These are phyloP conservation scores for Saccharomyces mikatae DNA, from an alignment of 805 yeast species.

Conservation along the genomic window DNA sequence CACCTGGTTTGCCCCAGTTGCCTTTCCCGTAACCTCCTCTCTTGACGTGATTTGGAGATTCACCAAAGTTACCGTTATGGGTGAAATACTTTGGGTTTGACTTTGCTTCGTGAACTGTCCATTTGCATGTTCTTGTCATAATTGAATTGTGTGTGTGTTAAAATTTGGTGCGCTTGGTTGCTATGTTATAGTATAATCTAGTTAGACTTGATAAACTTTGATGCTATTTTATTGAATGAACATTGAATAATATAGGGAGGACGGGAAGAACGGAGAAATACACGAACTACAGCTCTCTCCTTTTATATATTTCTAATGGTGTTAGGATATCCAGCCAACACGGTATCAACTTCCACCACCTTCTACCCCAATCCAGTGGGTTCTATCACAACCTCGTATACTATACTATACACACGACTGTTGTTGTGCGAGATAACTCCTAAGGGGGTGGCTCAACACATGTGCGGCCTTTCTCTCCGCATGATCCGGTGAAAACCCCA, in stretches of 20 bases:
- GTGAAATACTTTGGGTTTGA: conserved; percentile 67
- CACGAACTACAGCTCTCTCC: not conserved
- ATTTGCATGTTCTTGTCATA: conserved; percentile 76
- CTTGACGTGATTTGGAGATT: conserved; percentile 69
- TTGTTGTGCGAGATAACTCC: not conserved
- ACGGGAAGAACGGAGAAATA: not conserved
- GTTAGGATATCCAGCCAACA: not conserved
- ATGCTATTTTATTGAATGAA: not conserved
- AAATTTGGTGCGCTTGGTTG: not conserved
- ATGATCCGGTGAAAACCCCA: not conserved
- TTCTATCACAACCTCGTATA: not conserved
- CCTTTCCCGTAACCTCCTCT: conserved; percentile 80
- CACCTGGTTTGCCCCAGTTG: conserved; percentile 83
- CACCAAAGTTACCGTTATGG: conserved; percentile 60
- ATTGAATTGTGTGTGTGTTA: conserved; percentile 2
- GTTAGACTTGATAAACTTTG: not conserved
- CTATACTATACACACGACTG: not conserved
- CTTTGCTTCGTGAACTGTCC: conserved; percentile 56
- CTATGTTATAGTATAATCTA: not conserved
- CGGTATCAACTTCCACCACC: not conserved
- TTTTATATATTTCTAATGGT: not conserved
- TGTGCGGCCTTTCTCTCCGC: not conserved
- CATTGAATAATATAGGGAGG: not conserved
- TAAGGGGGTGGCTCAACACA: not conserved
- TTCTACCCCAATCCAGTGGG: not conserved